Base-by-base conservation (phyloP, 2,329 filamentous ascomycete genomes). In the Colletotrichum sp. region DNA sequence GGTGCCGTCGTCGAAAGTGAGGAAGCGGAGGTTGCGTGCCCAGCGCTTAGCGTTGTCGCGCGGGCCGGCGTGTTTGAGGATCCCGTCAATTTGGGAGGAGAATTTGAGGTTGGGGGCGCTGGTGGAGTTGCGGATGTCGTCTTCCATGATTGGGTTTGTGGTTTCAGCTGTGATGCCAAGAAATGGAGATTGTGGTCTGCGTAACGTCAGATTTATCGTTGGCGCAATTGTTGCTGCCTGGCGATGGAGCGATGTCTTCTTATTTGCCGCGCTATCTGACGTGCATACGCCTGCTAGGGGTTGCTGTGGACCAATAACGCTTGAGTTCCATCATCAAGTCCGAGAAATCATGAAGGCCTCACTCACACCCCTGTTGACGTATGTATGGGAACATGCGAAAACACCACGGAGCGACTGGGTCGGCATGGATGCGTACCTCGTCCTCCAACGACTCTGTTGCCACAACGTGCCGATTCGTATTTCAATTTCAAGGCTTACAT, bases 401-500 rank as follows among this genome's bases (percentile, higher is more conserved):
- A n/a, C 19, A 44, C 19, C 9, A 2, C 5, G 5, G 25, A 27
- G 25, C 25, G 25, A 27, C 25, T n/a, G 9, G 39, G 2, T 48
- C 19, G 19, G 9, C 39, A n/a, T 12, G 39, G 3, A 44, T 0
- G 3, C 39, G 19, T 12, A 44, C 16, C 0, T 0, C 39, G 3
- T 44, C 12, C 39, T 6, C 5, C 3, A 6, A 12, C 0, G 0
- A n/a, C 39, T n/a, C 39, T n/a, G 39, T 0, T 6, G 39, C 5
- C 39, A 44, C 19, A 44, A 0, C 5, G 6, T n/a, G 39, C 1
- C 9, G 0, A n/a, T 12, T 44, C 36, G 0, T n/a, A 44, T n/a
- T 0, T 44, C 39, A 48, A 48, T 0, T 48, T 48, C 39, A 48
- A 6, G 39, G 39, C 34, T 36, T 15, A n/a, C 39, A 44, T 44